Base-by-base conservation (phyloP, 1,284 basidiomycete species). In the Apiotrichum mycotoxinovorans region DNA sequence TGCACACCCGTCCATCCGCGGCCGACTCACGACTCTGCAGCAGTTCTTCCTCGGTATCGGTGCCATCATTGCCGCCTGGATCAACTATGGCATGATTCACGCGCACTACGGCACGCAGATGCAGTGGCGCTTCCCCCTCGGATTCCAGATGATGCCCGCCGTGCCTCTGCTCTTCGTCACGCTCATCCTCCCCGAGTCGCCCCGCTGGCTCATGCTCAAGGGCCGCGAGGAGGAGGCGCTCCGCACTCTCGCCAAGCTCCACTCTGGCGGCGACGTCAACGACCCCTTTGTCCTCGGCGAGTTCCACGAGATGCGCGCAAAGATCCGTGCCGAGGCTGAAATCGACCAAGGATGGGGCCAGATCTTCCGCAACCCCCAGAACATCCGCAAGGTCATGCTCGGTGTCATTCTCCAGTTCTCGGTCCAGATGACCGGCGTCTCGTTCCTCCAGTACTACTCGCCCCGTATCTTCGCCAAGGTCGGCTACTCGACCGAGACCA, bases 1-100 rank as follows among this genome's bases (percentile, higher is more conserved):
- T 54, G 69, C 84, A 2, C 84, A 84, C 60, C 84, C 84, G 0
- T 82, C 82, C 64, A 84, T 84, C 52, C 79, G 85, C 27, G 85
- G 84, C 20, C 76, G 83, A 33, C 75, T 85, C 40, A 84, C 83
- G 2, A 84, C 84, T 2, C 75, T 85, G 25, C 84, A 85, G 72
- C 83, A 85, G 66, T 80, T 81, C 65, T 80, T 80, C 74, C 68
- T 82, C 26, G 80, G 80, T 40, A 78, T 81, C 46, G 80, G 80
- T 25, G 77, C 76, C 2, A 67, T 79, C 48, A n/a, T 53, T 26
- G 48, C 46, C 20, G 52, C 34, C 30, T 58, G 56, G 56, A 23
- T 54, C 47, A 54, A 53, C 46, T 34, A 54, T 34, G 56, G 52
- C 27, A 64, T 47, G 44, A 55, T 27, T 18, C 42, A 22, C 41